A percentile compares a stretch with the other conserved stretches of the same genome.
Conservation (phyloP, 1,284 basidiomycete genomes). For the Xerocomus amazonicus region DNA sequence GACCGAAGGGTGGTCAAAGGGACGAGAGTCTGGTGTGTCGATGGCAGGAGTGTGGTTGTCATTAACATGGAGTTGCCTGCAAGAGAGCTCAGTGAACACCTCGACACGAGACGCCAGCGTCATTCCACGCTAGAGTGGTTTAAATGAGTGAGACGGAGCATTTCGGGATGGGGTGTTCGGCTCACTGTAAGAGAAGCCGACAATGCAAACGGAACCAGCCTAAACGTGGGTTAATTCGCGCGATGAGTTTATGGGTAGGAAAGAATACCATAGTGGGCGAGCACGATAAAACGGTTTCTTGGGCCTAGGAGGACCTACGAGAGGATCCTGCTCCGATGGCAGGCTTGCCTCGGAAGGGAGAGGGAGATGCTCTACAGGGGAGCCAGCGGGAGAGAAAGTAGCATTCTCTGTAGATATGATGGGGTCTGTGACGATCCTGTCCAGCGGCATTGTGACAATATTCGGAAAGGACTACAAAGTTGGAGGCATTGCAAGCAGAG, state of each 20-base stretch:
- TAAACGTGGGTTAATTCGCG: conserved; percentile 27
- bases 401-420: conserved; percentile 35
- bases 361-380: conserved; percentile 19
- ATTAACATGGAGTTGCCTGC: conserved; percentile 50
- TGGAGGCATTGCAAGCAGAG: conserved; percentile 8
- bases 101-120: conserved; percentile 73
- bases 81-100: conserved; percentile 74
- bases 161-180: conserved; percentile 9
- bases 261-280: conserved; percentile 54
- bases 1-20: conserved; percentile 31
- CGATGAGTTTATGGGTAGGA: conserved; percentile 9
- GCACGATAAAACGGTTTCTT: conserved; percentile 68
- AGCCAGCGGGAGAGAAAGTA: conserved; percentile 24
- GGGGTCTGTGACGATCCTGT: conserved; percentile 34
- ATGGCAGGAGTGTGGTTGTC: conserved; percentile 39
- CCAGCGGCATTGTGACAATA: conserved; percentile 23
- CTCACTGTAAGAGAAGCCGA: conserved; percentile 61
- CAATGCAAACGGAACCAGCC: conserved; percentile 73
- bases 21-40: conserved; percentile 10
- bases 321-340: conserved; percentile 29
- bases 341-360: conserved; percentile 5
- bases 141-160: background rate
- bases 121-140: conserved; percentile 61
- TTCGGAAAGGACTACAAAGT: background rate
- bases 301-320: conserved; percentile 14